phyloP scores from a whole-genome alignment of 1,139 yeast species.

The Sugiyamaella neomexicana region DNA sequence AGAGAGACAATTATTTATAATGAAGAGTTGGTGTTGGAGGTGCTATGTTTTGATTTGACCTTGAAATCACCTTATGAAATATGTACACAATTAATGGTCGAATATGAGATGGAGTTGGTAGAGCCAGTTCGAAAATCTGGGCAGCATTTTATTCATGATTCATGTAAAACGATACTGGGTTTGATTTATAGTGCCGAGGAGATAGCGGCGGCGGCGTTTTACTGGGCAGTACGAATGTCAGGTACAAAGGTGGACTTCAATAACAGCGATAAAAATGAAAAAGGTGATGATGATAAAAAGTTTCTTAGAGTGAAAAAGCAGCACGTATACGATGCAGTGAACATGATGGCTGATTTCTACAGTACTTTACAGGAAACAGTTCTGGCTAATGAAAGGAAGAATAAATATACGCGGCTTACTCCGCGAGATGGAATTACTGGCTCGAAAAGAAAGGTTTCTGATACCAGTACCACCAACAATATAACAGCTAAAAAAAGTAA shows the following conservation, averaged over 20 bases:
- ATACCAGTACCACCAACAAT: neutral
- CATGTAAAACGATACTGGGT: constrained; percentile 41
- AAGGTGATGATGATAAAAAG: constrained; percentile 34
- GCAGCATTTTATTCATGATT: constrained; percentile 44
- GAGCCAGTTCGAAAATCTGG: constrained; percentile 38
- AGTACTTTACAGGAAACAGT: constrained; percentile 15
- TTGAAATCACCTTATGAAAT: constrained; percentile 47
- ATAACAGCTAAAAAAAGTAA: constrained; percentile 2
- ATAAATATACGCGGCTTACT: constrained; percentile 9
- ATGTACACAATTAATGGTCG: constrained; percentile 31
- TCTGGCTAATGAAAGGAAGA: constrained; percentile 8
- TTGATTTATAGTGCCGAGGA: constrained; percentile 36
- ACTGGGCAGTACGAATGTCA: constrained; percentile 39
- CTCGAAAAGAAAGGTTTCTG: constrained; percentile 3
- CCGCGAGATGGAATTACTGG: constrained; percentile 2
- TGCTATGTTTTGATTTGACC: constrained; percentile 52
- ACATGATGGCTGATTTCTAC: constrained; percentile 38
- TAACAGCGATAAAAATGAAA: too few relatives aligned
- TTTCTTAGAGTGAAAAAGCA: constrained; percentile 29
- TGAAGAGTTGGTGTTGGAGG: constrained; percentile 50
- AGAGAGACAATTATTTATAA: constrained; percentile 46
- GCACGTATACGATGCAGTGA: constrained; percentile 34
- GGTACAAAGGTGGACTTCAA: constrained; percentile 22
- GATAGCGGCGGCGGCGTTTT: constrained; percentile 44
- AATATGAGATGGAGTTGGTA: constrained; percentile 31